phyloP scores from a whole-genome alignment of 306 rosid species.

The Cucumis melo region DNA sequence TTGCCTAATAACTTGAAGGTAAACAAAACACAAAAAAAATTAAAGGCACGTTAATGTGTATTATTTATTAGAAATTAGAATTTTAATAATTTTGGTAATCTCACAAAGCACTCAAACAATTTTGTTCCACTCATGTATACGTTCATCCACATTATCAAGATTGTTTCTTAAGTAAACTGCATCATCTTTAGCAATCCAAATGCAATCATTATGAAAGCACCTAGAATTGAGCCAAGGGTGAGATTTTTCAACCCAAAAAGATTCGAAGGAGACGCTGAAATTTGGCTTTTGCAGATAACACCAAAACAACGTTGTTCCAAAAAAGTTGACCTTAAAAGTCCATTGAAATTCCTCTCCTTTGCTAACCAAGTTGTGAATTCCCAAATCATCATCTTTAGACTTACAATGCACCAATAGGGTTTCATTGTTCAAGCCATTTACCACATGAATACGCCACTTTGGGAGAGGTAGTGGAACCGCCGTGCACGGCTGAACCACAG shows the following conservation, averaged over 20 bases:
- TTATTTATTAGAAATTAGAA: too few relatives aligned
- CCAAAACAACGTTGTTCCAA: neutral
- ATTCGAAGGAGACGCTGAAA: neutral
- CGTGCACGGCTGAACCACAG: neutral
- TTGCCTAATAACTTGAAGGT: too few relatives aligned
- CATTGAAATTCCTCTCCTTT: neutral
- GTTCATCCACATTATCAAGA: neutral
- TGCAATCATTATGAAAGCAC: neutral
- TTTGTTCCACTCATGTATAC: neutral
- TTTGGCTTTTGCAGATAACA: neutral
- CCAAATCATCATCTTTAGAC: conserved; percentile 10
- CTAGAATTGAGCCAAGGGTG: conserved; percentile 1
- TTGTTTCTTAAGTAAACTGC: conserved; percentile 1
- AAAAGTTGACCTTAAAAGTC: neutral
- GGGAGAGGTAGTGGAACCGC: neutral
- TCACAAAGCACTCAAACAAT: neutral
- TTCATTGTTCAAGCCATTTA: neutral
- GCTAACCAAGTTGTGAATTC: neutral
- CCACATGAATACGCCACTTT: neutral
- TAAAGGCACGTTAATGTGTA: too few relatives aligned
- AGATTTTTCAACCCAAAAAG: neutral
- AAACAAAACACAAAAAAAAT: too few relatives aligned
- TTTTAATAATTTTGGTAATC: too few relatives aligned
- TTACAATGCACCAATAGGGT: neutral
- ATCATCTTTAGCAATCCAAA: conserved; percentile 13